phyloP scores from a whole-genome alignment of 768 basidiomycete species.

The Leccinum subtestaceum region DNA sequence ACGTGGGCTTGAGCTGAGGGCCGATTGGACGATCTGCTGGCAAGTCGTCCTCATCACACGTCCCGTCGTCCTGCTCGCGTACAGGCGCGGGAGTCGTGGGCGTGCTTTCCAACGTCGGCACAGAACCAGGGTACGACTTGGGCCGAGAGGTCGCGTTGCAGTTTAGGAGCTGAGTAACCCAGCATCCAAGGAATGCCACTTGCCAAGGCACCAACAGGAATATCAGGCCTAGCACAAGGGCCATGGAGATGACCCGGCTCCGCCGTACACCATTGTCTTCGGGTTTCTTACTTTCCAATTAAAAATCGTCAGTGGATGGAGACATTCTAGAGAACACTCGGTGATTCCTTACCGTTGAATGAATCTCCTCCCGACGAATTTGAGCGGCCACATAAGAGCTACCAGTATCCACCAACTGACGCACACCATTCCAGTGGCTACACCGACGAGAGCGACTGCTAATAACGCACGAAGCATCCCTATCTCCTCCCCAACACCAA shows the following conservation, averaged over 20 bases:
- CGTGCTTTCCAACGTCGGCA: slow-evolving; percentile 26
- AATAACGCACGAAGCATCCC: slow-evolving; percentile 37
- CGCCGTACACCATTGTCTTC: slow-evolving; percentile 41
- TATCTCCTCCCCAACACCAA: slow-evolving; percentile 61
- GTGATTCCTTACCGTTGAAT: slow-evolving; percentile 14
- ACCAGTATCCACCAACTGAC: slow-evolving; percentile 55
- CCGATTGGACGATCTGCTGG: background rate
- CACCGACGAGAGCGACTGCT: slow-evolving; percentile 54
- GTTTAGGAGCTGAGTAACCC: slow-evolving; percentile 72
- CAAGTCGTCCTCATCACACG: slow-evolving; percentile 14
- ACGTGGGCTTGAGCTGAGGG: slow-evolving; percentile 1
- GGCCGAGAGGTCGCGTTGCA: slow-evolving; percentile 41
- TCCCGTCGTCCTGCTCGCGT: background rate
- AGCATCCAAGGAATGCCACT: slow-evolving; percentile 82
- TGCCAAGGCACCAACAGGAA: slow-evolving; percentile 86
- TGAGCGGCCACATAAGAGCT: slow-evolving; percentile 45
- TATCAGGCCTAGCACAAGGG: slow-evolving; percentile 60
- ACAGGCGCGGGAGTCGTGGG: slow-evolving; percentile 26
- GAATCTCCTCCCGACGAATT: slow-evolving; percentile 14
- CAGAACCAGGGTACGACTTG: slow-evolving; percentile 20
- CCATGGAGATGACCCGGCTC: slow-evolving; percentile 56
- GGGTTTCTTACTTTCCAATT: slow-evolving; percentile 14
- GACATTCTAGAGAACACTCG: background rate
- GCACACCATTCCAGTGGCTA: slow-evolving; percentile 63
- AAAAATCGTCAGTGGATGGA: background rate